Evolutionary conservation across 1,284 basidiomycete species (phyloP), one percentile per base, ranked within the genome.

Genomic region (Ustilago tritici): DNA sequence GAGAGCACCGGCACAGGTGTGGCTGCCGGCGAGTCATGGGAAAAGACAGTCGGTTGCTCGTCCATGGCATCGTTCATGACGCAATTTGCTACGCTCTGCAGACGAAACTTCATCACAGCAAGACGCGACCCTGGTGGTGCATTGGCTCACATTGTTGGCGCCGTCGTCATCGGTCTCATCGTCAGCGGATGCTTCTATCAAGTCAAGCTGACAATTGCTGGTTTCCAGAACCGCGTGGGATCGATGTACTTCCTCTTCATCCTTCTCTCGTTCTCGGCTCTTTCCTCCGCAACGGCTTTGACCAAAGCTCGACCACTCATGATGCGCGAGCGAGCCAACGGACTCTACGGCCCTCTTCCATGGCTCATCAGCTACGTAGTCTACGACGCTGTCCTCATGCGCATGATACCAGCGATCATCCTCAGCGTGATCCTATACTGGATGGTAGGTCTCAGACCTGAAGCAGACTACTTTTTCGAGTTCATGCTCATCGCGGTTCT

Each of bases 261-360:
- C 59, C 70, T 81, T 35, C 65, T 81, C 34, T 61, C 71, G 36
- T 82, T 82, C 38, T 67, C 76, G 7, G 63, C 68, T 2, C 56
- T 83, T 10, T 78, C 77, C 6, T 73, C 80, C 4, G 60, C 73
- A 3, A 80, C 76, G 0, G 54, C 65, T 31, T 38, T 83, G 7
- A 59, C 61, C 15, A 65, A 71, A 28, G 65, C 60, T 19, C 62
- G 80, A 2, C 56, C 74, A 17, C 70, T 82, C 14, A 80, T 83
- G 80, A 75, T 80, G 70, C 72, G 82, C n/a, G 82, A 83, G 40
- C 70, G 82, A 7, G 78, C 76, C 46, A 76, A 77, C 41, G 78
- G 78, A 0, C 62, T 80, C 12, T 83, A 83, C 63, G 59, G 66
- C 15, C 56, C 82, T 4, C 34, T 65, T 0, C 61, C 78, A 9